These are phyloP conservation scores for Metarhizium humberi DNA, from an alignment of 2,329 filamentous ascomycete genomes.

Conservation along the genomic window DNA sequence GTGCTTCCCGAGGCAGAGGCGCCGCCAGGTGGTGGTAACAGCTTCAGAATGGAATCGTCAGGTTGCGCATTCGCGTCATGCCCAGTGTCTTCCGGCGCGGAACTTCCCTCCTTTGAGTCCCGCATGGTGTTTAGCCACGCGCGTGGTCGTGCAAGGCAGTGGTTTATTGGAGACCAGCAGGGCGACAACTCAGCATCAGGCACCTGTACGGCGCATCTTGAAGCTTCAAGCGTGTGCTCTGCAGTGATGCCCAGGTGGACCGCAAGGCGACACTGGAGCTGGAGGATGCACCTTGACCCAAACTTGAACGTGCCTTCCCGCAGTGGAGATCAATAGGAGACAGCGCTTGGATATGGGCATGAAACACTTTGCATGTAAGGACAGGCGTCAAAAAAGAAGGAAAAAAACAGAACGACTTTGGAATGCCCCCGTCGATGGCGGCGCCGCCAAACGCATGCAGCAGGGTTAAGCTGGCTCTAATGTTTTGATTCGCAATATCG, in stretches of 20 bases:
- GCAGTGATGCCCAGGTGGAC: background rate
- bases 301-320: background rate
- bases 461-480: background rate
- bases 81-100: background rate
- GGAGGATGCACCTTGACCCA: background rate
- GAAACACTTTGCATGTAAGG: background rate
- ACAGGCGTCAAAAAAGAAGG: background rate
- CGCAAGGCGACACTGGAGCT: background rate
- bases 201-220: slow-evolving; percentile 20
- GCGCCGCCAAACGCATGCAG: background rate
- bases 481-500: background rate
- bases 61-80: slow-evolving; percentile 2
- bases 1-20: background rate
- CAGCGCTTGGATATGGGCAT: background rate
- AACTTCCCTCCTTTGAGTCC: background rate
- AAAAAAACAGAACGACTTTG: background rate
- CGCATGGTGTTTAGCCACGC: slow-evolving; percentile 11
- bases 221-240: slow-evolving; percentile 4
- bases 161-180: slow-evolving; percentile 5
- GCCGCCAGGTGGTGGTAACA: slow-evolving; percentile 12
- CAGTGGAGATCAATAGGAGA: background rate
- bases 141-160: slow-evolving; percentile 16
- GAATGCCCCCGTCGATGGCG: background rate
- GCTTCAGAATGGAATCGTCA: slow-evolving; percentile 8
- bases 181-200: slow-evolving; percentile 16